Evolutionary conservation across 768 basidiomycete genomes (phyloP).

Genomic region (Suillus alpinus): DNA sequence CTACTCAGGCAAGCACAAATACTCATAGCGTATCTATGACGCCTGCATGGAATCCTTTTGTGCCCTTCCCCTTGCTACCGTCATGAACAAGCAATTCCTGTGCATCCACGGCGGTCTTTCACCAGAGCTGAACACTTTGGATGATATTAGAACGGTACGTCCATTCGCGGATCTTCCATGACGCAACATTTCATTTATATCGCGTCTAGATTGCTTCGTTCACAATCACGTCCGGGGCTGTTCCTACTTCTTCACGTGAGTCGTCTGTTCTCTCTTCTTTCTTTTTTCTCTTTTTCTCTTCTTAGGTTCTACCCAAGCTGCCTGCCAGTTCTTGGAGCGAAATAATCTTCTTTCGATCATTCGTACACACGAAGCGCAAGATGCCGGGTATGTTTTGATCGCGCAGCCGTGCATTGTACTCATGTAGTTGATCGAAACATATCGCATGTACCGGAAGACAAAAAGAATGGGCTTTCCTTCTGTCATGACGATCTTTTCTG

Average conservation of each 20-base stretch:
- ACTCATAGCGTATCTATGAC: slow-evolving; percentile 94
- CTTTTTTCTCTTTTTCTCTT: no score
- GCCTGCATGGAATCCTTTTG: slow-evolving; percentile 99
- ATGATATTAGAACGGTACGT: slow-evolving; percentile 85
- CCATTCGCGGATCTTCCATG: not conserved
- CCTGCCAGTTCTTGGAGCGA: slow-evolving; percentile 94
- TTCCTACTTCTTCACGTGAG: slow-evolving; percentile 90
- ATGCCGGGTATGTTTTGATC: slow-evolving; percentile 73
- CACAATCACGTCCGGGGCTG: slow-evolving; percentile 98
- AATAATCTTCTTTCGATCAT: slow-evolving; percentile 97
- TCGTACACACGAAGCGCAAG: slow-evolving; percentile 97
- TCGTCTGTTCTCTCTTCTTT: no score
- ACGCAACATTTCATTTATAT: not conserved
- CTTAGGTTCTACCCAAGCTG: no score
- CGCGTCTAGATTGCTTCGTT: slow-evolving; percentile 76
- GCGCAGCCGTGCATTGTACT: not conserved
- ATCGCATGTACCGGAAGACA: slow-evolving; percentile 99
- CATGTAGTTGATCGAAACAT: slow-evolving; percentile 41
- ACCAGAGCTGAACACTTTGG: slow-evolving; percentile 91
- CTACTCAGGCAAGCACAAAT: slow-evolving; percentile 91
- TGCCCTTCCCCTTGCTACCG: slow-evolving; percentile 87
- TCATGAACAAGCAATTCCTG: slow-evolving; percentile 99
- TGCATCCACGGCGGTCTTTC: slow-evolving; percentile 98
- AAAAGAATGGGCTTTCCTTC: slow-evolving; percentile 99
- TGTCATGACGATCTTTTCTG: slow-evolving; percentile 99